Base-by-base conservation (phyloP, 371 early-diverging fungal species). In the Vavraia culicis region DNA sequence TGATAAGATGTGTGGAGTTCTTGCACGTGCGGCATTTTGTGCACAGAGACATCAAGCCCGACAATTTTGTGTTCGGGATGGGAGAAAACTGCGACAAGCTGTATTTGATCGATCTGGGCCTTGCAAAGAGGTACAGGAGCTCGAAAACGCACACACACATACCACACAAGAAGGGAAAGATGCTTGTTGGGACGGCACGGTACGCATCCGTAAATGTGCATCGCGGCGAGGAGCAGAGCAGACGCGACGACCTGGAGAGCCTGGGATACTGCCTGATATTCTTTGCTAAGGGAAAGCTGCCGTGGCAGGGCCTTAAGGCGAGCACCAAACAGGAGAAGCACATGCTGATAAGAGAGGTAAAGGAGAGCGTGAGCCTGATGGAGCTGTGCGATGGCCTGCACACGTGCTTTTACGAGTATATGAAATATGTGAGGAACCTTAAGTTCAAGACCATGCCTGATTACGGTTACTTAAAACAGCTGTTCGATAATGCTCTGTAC, bases 11-110 rank as follows among this genome's bases (percentile, higher is more conserved):
- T 13, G 21, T 34, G 32, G 93, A 95, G 71, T 86, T 81, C 66
- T 78, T 93, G 53, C 99, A 98, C 68, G 78, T 81, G 55, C 85
- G 85, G 67, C 83, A 85, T 63, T 70, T 88, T 57, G 82, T 96
- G 43, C 94, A 96, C 68, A 77, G 95, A 49, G 98, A 96, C 68
- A 90, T 96, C 60, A 96, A 96, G 67, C 94, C 93, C 3, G 98
- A 94, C 66, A 98, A 98, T 75, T 98, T 95, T 68, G 73, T 93
- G 58, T 88, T 93, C 87, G 91, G 90, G 47, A 18, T 41, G 10
- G 76, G 82, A 60, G 83, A 83, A 27, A 81, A 81, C 59, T 78
- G 81, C 34, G 86, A 87, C 27, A 41, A 36, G n/a, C 52, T 72
- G 9, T 68, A 58, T 45, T 39, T 72, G 32, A 56, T 72, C 34